phyloP scores from a whole-genome alignment of 495 filamentous ascomycete genomes.

The Collariella sp. region DNA sequence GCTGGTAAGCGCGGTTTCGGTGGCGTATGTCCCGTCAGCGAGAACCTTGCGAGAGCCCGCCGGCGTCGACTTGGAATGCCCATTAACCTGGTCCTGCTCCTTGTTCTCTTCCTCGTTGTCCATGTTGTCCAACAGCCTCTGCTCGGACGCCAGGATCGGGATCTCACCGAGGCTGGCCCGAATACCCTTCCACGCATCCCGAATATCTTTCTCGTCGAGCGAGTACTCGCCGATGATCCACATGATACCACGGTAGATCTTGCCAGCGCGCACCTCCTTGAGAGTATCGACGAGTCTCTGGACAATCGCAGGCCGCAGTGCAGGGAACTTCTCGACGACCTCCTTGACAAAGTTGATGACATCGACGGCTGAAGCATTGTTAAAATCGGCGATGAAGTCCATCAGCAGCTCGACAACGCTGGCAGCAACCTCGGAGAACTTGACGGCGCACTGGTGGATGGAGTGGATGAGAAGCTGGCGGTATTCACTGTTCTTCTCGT shows the following conservation, averaged over 20 bases:
- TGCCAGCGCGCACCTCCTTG: constrained; percentile 89
- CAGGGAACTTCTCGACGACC: constrained; percentile 96
- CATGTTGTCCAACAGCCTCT: constrained; percentile 69
- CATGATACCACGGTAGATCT: constrained; percentile 91
- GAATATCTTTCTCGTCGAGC: constrained; percentile 84
- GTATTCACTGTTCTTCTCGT: constrained; percentile 98
- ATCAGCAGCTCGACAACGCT: constrained; percentile 96
- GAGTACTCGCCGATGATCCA: constrained; percentile 99
- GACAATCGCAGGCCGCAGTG: constrained; percentile 77
- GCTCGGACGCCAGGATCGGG: constrained; percentile 91
- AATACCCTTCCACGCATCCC: constrained; percentile 95
- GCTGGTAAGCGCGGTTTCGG: constrained; percentile 91
- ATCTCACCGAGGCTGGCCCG: constrained; percentile 92
- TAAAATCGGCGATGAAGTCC: constrained; percentile 99
- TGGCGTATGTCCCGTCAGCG: constrained; percentile 95
- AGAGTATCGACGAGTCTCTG: constrained; percentile 83
- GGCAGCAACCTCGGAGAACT: constrained; percentile 94
- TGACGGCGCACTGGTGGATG: constrained; percentile 97
- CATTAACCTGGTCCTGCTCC: constrained; percentile 65
- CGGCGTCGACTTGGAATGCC: constrained; percentile 65
- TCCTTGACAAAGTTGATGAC: constrained; percentile 99
- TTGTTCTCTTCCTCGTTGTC: constrained; percentile 47
- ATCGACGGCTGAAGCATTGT: constrained; percentile 92
- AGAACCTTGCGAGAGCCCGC: constrained; percentile 84
- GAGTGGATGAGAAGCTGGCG: constrained; percentile 91